A percentile compares a stretch with the other conserved stretches of the same genome.
phyloP scores from a whole-genome alignment of 208 protist species.

The Trypanosoma theileri region DNA sequence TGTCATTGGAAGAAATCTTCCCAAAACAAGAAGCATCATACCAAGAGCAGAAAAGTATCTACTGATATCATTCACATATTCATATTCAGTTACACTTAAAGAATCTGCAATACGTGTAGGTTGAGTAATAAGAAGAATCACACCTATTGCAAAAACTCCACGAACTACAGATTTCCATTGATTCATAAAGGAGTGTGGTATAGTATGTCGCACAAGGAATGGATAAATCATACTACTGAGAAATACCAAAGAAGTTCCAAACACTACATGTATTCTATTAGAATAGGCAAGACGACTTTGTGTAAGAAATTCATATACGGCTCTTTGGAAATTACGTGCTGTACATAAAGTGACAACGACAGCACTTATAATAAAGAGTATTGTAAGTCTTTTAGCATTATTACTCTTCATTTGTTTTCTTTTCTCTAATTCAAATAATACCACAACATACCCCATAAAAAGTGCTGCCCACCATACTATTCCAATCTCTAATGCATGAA shows the following conservation, averaged over 20 bases:
- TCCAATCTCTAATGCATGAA: slow-evolving; percentile 23
- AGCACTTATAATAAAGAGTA: slow-evolving; percentile 37
- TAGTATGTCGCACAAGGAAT: slow-evolving; percentile 48
- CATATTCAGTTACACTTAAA: slow-evolving; percentile 24
- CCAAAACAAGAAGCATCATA: slow-evolving; percentile 46
- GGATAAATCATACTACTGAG: slow-evolving; percentile 62
- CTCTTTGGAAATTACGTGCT: slow-evolving; percentile 75
- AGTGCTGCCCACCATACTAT: slow-evolving; percentile 58
- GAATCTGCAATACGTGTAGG: slow-evolving; percentile 27
- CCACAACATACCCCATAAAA: slow-evolving; percentile 45
- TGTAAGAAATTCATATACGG: slow-evolving; percentile 80
- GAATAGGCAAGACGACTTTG: slow-evolving; percentile 59
- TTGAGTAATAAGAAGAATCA: slow-evolving; percentile 35
- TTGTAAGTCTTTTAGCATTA: slow-evolving; percentile 33
- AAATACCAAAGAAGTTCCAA: slow-evolving; percentile 50
- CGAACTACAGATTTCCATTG: slow-evolving; percentile 12
- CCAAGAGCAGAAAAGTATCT: slow-evolving; percentile 22
- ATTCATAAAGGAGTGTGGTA: slow-evolving; percentile 32
- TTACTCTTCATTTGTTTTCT: slow-evolving; percentile 36
- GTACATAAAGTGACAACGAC: slow-evolving; percentile 47
- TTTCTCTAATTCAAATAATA: slow-evolving; percentile 55
- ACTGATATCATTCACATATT: slow-evolving; percentile 11
- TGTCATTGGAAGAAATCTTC: slow-evolving; percentile 34
- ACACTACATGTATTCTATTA: slow-evolving; percentile 57
- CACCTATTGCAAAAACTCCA: slow-evolving; percentile 15